These are phyloP conservation scores for Thielaviopsis ethacetica DNA, from an alignment of 2,329 filamentous ascomycete species.

Conservation along the genomic window DNA sequence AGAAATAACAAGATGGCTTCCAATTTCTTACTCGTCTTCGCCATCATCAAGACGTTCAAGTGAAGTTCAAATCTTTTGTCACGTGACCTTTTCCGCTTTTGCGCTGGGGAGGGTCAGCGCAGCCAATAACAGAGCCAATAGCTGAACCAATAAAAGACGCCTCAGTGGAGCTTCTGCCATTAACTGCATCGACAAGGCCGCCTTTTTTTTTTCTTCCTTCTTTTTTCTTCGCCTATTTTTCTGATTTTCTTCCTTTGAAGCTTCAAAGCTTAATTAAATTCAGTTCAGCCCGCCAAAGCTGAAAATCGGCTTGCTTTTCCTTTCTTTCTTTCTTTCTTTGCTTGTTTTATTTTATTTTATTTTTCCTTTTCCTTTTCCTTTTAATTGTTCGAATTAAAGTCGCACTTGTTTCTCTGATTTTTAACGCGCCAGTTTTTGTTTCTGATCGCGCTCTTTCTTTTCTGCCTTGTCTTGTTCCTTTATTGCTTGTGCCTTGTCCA, in stretches of 20 bases:
- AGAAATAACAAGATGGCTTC: neutral
- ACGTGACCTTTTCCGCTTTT: neutral
- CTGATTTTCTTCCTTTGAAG: neutral
- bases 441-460: neutral
- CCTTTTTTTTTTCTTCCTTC: neutral
- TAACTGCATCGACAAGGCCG: neutral
- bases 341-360: neutral
- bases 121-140: neutral
- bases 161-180: slow-evolving; percentile 2
- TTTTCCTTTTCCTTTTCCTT: neutral
- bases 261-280: neutral
- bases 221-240: neutral
- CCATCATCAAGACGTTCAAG: neutral
- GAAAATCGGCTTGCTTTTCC: neutral
- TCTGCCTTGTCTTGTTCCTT: neutral
- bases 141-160: neutral
- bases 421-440: too few relatives aligned
- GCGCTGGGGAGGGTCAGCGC: neutral
- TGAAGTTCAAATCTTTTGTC: neutral
- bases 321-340: neutral
- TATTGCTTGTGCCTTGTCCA: neutral
- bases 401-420: neutral
- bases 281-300: neutral
- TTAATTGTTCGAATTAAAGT: neutral
- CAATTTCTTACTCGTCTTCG: neutral